Base-by-base conservation (phyloP, 352 stramenopile species). In the Phytopythium helicoides region DNA sequence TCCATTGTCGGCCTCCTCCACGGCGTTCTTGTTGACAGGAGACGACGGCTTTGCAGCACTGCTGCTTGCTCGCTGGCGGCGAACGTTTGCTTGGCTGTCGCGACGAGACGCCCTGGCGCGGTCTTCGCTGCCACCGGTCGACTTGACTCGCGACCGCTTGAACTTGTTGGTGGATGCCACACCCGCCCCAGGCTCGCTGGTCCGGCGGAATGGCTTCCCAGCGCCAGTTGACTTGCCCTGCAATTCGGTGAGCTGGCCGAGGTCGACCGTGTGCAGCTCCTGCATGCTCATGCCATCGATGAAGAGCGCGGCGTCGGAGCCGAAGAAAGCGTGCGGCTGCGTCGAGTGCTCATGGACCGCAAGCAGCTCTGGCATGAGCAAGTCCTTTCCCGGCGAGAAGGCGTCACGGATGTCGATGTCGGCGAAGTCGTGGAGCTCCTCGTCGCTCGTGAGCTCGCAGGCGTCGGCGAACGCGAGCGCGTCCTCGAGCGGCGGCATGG, bases 381-480 rank as follows among this genome's bases (percentile, higher is more conserved):
- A 10, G 36, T 55, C 60, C 25, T 58, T 64, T 12, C 41, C 37
- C 22, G 35, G 14, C 38, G 60, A 57, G 6, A 72, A 62, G 16
- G 59, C 40, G 18, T 62, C 53, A 44, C 41, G 44, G 31, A 52
- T 55, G 49, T 65, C 55, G 28, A 60, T 28, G 52, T 68, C 52
- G 6, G 39, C 58, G 10, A 66, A 47, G 16, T 25, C 16, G 12
- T 33, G 14, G 39, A 57, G 41, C 39, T 68, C 67, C 15, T 66
- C 52, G 39, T 67, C 64, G 22, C 54, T 62, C 5, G 46, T 57
- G n/a, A 64, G 41, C 22, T 79, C 63, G 22, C 59, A 75, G 3
- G 67, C 45, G 51, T 81, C 64, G n/a, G 65, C 67, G 58, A 77
- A 81, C 26, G 70, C 70, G 44, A 75, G 53, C 34, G 64, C 64